Percentiles rank a stretch among this genome's conserved stretches.
These are phyloP conservation scores for Penicillium lividum DNA, from an alignment of 495 filamentous ascomycete species.

Conservation along the genomic window DNA sequence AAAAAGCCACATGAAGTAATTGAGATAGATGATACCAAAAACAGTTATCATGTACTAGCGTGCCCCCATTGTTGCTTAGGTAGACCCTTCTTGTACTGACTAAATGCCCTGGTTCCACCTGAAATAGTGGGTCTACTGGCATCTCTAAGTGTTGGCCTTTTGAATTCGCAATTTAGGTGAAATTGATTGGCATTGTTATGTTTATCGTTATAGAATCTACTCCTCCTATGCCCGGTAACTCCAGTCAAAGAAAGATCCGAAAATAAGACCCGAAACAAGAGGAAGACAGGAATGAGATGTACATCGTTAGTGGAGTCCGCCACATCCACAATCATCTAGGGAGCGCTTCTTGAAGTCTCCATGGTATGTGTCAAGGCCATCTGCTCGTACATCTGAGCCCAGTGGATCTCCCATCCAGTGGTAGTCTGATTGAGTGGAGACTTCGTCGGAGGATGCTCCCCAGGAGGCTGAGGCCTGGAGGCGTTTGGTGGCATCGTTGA, in stretches of 20 bases:
- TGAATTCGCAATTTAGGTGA: too few species aligned
- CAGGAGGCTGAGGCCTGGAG: conserved; percentile 57
- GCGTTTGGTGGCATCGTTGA: conserved; percentile 72
- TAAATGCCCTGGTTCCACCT: too few species aligned
- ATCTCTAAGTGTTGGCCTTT: too few species aligned
- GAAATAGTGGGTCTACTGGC: too few species aligned
- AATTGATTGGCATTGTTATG: neutral
- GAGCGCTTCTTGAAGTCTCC: conserved; percentile 51
- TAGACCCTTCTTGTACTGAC: too few species aligned
- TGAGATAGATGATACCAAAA: too few species aligned
- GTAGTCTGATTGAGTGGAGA: conserved; percentile 15
- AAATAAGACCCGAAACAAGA: neutral
- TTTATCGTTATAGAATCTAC: neutral
- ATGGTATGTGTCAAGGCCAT: conserved; percentile 50
- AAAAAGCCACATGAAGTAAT: too few species aligned
- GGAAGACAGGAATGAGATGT: neutral
- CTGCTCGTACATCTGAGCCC: conserved; percentile 35
- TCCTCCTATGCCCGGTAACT: neutral
- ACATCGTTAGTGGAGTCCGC: conserved; percentile 29
- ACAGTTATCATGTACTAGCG: too few species aligned
- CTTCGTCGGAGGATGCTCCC: conserved; percentile 19
- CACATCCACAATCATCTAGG: conserved; percentile 43
- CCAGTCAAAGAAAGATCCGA: neutral
- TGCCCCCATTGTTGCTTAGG: too few species aligned
- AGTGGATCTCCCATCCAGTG: conserved; percentile 49